These are phyloP conservation scores for Arxiozyma telluris DNA, from an alignment of 1,139 yeast species.

Conservation along the genomic window DNA sequence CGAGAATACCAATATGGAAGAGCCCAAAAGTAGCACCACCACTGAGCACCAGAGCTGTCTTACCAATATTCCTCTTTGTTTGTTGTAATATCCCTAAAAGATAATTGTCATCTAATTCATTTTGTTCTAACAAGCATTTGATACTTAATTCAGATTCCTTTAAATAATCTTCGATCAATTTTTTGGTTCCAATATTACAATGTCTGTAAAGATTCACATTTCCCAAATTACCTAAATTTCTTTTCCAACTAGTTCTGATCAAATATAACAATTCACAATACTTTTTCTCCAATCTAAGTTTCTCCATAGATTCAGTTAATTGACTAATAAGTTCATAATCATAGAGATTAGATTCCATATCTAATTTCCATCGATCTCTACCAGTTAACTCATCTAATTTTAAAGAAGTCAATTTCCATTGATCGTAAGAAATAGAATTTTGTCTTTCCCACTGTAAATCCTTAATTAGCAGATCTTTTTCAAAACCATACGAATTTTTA, in stretches of 20 bases:
- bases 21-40: slow-evolving; percentile 96
- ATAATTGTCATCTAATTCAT: slow-evolving; percentile 56
- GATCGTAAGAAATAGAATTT: slow-evolving; percentile 53
- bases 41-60: slow-evolving; percentile 83
- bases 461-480: slow-evolving; percentile 25
- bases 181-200: slow-evolving; percentile 79
- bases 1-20: slow-evolving; percentile 84
- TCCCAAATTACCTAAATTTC: slow-evolving; percentile 86
- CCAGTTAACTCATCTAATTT: slow-evolving; percentile 56
- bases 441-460: slow-evolving; percentile 43
- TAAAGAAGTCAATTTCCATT: slow-evolving; percentile 61
- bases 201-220: slow-evolving; percentile 68
- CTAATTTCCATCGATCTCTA: slow-evolving; percentile 58
- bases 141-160: slow-evolving; percentile 64
- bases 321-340: slow-evolving; percentile 56
- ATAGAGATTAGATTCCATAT: slow-evolving; percentile 48
- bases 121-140: slow-evolving; percentile 34
- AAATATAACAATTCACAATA: slow-evolving; percentile 56
- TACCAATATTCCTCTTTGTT: slow-evolving; percentile 83
- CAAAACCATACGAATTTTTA: slow-evolving; percentile 8
- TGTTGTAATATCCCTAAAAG: slow-evolving; percentile 73
- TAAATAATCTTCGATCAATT: slow-evolving; percentile 71
- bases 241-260: slow-evolving; percentile 73
- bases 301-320: slow-evolving; percentile 49
- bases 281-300: slow-evolving; percentile 51